Conservation (phyloP, 345 rosid genomes). For the Anastatica hierochuntica region DNA sequence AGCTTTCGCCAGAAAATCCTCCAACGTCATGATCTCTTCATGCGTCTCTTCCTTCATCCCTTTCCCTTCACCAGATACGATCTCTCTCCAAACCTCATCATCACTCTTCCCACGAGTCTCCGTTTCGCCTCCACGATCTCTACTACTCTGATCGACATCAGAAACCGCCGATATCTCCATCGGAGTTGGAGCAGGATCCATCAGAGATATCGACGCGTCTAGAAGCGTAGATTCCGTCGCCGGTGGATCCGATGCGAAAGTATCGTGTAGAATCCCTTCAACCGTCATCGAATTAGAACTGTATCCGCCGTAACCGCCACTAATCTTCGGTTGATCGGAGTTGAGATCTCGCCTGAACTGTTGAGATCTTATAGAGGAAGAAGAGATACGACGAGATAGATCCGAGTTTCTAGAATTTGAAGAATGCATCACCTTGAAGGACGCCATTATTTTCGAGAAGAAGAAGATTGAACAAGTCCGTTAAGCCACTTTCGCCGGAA, state of each 20-base stretch:
- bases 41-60: slow-evolving; percentile 46
- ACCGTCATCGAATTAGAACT: slow-evolving; percentile 12
- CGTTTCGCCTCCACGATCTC: neutral
- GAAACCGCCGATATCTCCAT: slow-evolving; percentile 8
- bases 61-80: slow-evolving; percentile 50
- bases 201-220: slow-evolving; percentile 9
- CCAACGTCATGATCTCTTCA: slow-evolving; percentile 53
- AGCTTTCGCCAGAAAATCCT: slow-evolving; percentile 75
- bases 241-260: slow-evolving; percentile 27
- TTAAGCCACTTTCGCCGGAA: slow-evolving; percentile 15
- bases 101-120: slow-evolving; percentile 28
- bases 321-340: slow-evolving; percentile 6
- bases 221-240: slow-evolving; percentile 17
- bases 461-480: too few species aligned
- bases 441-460: slow-evolving; percentile 51
- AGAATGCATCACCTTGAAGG: slow-evolving; percentile 60
- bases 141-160: slow-evolving; percentile 17
- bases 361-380: slow-evolving; percentile 29
- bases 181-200: slow-evolving; percentile 10
- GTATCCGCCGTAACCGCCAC: slow-evolving; percentile 11
- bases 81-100: slow-evolving; percentile 92
- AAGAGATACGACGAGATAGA: slow-evolving; percentile 41
- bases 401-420: slow-evolving; percentile 52
- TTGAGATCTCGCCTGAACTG: slow-evolving; percentile 8
- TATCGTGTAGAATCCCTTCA: slow-evolving; percentile 4